Conservation (phyloP, 164 flowering plant genomes). For the Akebia trifoliata region DNA sequence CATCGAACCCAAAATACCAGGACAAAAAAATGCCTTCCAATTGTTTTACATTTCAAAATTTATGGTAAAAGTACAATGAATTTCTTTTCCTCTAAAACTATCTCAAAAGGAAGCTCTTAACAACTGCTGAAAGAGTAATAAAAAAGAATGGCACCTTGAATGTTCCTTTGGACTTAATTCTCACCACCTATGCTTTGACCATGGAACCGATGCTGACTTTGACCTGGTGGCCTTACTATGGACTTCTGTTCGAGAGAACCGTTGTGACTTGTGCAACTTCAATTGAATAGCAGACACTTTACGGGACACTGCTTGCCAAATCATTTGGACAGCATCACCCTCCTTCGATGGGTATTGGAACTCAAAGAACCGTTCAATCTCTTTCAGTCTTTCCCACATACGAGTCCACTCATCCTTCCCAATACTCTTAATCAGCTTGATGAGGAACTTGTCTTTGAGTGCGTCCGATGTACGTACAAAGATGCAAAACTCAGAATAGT, state of each 20-base stretch:
- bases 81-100: conserved; percentile 5
- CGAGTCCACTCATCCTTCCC: conserved; percentile 63
- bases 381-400: conserved; percentile 62
- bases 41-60: too few species aligned
- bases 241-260: conserved; percentile 26
- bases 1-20: too few species aligned
- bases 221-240: too few species aligned
- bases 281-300: conserved; percentile 46
- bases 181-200: conserved; percentile 13
- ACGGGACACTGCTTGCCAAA: conserved; percentile 72
- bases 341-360: conserved; percentile 59
- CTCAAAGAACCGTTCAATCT: conserved; percentile 50
- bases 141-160: conserved; percentile 1
- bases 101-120: background rate
- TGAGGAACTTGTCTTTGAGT: conserved; percentile 45
- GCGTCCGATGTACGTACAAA: conserved; percentile 74
- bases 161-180: background rate
- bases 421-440: conserved; percentile 49
- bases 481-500: conserved; percentile 75
- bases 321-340: conserved; percentile 83
- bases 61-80: conserved; percentile 1
- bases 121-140: conserved; percentile 1
- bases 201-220: conserved; percentile 5
- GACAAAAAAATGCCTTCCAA: too few species aligned
- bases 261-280: conserved; percentile 41